Base-by-base conservation (phyloP, 352 stramenopile genomes). In the Globisporangium apiculatum region DNA sequence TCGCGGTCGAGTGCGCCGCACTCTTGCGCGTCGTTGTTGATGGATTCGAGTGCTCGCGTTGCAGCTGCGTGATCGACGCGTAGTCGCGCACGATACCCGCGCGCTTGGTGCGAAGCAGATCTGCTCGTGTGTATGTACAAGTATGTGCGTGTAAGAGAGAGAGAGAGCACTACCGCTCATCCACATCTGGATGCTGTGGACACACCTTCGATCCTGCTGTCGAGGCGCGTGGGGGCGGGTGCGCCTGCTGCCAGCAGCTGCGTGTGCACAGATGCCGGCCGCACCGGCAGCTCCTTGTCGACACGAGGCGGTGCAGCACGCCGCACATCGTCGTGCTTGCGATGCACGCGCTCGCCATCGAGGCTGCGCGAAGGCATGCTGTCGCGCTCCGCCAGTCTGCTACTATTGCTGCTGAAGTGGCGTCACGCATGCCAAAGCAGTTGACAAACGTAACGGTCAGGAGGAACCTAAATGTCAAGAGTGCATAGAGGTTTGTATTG, bases 11-110 rank as follows among this genome's bases (percentile, higher is more conserved):
- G 7, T 11, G 7, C 42, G n/a, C 45, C 6, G 15, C 17, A n/a
- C 45, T 35, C 45, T 24, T 49, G 45, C 4, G n/a, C 15, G 57
- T 47, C 57, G 51, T 60, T 54, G 38, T 40, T 55, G 35, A 5
- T 65, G 55, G 38, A 58, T 65, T 63, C 0, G 64, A 61, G 15
- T 66, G 50, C 4, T 73, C 51, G 10, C 55, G 50, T 1, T 38
- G 18, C 38, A 51, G 46, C 14, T 59, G 51, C 15, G 48, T 51
- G 42, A 59, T 56, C 36, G 38, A 48, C 7, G 54, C 48, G 35
- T 45, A 51, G 45, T 62, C 48, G 4, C 49, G 55, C 12, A 61
- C 40, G 31, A 40, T 36, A 2, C 40, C 47, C 5, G 48, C 47
- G 7, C 48, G 54, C 49, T 58, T 66, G 0, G 36, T 47, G 38